A percentile compares a stretch with the other conserved stretches of the same genome.
Evolutionary conservation across 306 rosid genomes (phyloP).

Genomic region (Hippophae rhamnoides): DNA sequence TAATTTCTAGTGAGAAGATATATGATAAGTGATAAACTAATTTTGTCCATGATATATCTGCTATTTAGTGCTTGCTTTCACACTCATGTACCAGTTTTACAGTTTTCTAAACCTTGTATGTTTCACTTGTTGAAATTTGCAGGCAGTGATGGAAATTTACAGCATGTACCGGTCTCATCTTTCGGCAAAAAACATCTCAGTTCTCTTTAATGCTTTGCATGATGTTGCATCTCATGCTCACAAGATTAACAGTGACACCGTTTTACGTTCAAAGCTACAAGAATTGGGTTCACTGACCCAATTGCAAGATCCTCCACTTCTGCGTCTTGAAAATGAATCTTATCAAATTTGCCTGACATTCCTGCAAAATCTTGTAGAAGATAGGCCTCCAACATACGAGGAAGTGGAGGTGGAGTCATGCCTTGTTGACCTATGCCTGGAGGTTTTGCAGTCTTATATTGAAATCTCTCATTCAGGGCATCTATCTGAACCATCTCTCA

Average conservation of each 20-base stretch:
- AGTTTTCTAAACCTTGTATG: slow-evolving; percentile 1
- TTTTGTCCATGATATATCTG: too few relatives aligned
- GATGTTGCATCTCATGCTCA: slow-evolving; percentile 73
- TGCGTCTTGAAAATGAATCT: slow-evolving; percentile 90
- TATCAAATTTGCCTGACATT: slow-evolving; percentile 87
- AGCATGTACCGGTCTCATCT: slow-evolving; percentile 63
- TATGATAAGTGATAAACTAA: too few relatives aligned
- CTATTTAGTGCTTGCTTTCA: not conserved
- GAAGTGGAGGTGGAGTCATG: slow-evolving; percentile 63
- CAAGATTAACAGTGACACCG: slow-evolving; percentile 42
- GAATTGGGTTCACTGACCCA: slow-evolving; percentile 83
- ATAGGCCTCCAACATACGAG: slow-evolving; percentile 49
- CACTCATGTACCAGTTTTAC: not conserved
- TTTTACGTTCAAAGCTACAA: slow-evolving; percentile 72
- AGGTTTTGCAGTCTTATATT: slow-evolving; percentile 63
- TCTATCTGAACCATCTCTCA: slow-evolving; percentile 43
- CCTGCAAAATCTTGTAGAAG: slow-evolving; percentile 69
- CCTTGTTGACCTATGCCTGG: slow-evolving; percentile 63
- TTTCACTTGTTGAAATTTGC: slow-evolving; percentile 32
- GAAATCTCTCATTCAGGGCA: slow-evolving; percentile 46
- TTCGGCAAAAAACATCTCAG: slow-evolving; percentile 45
- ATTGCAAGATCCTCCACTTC: slow-evolving; percentile 96
- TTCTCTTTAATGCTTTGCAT: slow-evolving; percentile 68
- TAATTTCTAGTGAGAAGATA: too few relatives aligned
- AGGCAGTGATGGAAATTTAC: slow-evolving; percentile 96